Conservation (phyloP, 805 yeast species). For the Hanseniaspora nectarophila region DNA sequence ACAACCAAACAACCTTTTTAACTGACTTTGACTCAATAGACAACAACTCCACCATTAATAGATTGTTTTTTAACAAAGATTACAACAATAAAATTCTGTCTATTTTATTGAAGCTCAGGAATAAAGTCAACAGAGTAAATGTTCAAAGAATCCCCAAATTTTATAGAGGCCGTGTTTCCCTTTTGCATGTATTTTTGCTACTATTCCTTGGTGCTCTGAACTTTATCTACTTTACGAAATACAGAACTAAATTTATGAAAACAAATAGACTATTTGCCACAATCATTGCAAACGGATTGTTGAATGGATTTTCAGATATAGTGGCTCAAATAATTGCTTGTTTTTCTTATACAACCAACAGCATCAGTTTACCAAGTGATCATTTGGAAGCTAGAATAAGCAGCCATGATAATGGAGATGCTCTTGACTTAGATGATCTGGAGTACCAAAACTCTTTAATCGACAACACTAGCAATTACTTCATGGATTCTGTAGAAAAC, state of each 20-base stretch:
- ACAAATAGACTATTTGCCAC: constrained; percentile 4
- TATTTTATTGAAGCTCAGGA: not conserved
- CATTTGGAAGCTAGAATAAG: not conserved
- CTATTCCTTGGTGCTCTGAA: not conserved
- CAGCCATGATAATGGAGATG: not conserved
- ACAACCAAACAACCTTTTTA: not conserved
- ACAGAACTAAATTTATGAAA: not conserved
- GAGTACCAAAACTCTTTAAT: constrained; percentile 7
- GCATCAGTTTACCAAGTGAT: not conserved
- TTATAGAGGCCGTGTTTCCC: not conserved
- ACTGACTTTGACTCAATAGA: constrained; percentile 9
- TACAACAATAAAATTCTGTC: not conserved
- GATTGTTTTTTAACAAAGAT: constrained; percentile 4
- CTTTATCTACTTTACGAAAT: not conserved
- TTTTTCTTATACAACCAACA: not conserved
- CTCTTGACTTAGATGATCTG: constrained; percentile 5
- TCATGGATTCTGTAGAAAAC: constrained; percentile 19
- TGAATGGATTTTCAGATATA: constrained; percentile 6
- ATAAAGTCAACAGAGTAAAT: not conserved
- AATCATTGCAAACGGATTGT: constrained; percentile 1
- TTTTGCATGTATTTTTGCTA: not conserved
- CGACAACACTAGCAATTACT: not conserved
- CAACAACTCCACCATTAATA: not conserved
- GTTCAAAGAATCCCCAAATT: not conserved
- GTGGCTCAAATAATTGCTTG: constrained; percentile 6